phyloP scores from a whole-genome alignment of 2,329 filamentous ascomycete genomes.

The Monosporascus sp. region DNA sequence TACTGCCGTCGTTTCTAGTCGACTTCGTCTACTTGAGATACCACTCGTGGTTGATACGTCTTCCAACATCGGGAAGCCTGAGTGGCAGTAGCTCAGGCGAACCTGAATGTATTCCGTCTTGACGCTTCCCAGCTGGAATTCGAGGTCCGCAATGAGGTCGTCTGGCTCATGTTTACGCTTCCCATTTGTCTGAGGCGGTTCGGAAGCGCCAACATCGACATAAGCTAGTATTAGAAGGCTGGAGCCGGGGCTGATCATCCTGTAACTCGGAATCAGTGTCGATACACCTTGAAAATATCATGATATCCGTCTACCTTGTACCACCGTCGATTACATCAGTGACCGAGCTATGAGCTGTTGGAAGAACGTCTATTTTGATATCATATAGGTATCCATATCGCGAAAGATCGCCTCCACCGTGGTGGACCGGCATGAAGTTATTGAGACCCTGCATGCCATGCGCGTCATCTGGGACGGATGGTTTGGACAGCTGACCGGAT shows the following conservation, averaged over 20 bases:
- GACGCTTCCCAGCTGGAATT: conserved; percentile 48
- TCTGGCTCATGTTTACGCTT: conserved; percentile 41
- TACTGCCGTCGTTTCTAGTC: conserved; percentile 46
- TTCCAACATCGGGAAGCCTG: conserved; percentile 41
- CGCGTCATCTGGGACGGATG: conserved; percentile 5
- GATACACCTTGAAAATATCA: conserved; percentile 2
- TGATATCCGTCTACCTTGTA: conserved; percentile 4
- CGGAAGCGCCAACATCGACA: conserved; percentile 29
- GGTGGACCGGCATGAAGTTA: conserved; percentile 14
- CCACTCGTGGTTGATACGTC: conserved; percentile 22
- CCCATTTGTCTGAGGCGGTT: conserved; percentile 3
- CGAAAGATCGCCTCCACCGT: conserved; percentile 16
- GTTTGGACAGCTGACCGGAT: conserved; percentile 32
- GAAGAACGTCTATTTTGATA: conserved; percentile 40
- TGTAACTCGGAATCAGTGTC: conserved; percentile 19
- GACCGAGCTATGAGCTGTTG: conserved; percentile 35
- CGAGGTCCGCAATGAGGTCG: conserved; percentile 53
- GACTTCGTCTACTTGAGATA: conserved; percentile 38
- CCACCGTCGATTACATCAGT: conserved; percentile 38
- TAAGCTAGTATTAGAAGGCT: conserved; percentile 45
- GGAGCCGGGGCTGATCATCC: conserved; percentile 38
- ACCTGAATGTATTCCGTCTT: conserved; percentile 46
- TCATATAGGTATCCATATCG: conserved; percentile 45
- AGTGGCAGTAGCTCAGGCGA: conserved; percentile 49
- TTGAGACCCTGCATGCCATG: background rate